Percentiles rank a stretch among this genome's conserved stretches.
phyloP scores from a whole-genome alignment of 805 yeast species.

The Dipodascus geniculatus region DNA sequence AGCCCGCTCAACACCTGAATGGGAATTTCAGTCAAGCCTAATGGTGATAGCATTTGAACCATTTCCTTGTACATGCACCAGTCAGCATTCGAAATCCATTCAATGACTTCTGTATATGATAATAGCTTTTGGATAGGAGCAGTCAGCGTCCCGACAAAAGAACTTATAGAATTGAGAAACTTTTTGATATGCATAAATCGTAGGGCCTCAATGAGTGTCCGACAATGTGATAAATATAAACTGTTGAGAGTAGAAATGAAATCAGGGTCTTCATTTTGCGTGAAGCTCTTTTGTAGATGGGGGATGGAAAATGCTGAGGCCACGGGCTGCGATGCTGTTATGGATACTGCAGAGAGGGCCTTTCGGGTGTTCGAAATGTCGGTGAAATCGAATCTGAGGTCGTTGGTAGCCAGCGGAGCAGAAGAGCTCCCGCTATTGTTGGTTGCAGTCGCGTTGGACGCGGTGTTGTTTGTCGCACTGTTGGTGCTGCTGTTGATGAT shows the following conservation, averaged over 20 bases:
- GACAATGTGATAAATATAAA: constrained; percentile 53
- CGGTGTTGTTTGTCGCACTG: not conserved
- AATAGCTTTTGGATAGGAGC: constrained; percentile 51
- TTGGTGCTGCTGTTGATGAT: not conserved
- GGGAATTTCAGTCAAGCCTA: constrained; percentile 49
- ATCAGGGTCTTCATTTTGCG: constrained; percentile 38
- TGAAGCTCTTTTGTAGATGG: constrained; percentile 32
- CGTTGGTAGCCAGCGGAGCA: not conserved
- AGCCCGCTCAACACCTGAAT: constrained; percentile 41
- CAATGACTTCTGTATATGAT: constrained; percentile 33
- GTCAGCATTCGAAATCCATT: constrained; percentile 66
- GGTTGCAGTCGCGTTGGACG: not conserved
- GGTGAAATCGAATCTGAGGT: not conserved
- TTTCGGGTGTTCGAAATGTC: not conserved
- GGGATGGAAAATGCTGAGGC: constrained; percentile 24
- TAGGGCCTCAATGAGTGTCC: constrained; percentile 49
- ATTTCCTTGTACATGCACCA: constrained; percentile 43
- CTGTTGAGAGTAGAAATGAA: constrained; percentile 51
- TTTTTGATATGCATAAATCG: constrained; percentile 56
- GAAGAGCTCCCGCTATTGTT: too few relatives aligned
- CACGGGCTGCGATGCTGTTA: not conserved
- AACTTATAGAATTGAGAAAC: constrained; percentile 39
- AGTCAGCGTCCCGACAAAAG: constrained; percentile 47
- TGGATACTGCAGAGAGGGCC: not conserved
- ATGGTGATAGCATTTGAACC: constrained; percentile 48